Evolutionary conservation across 1,284 basidiomycete species (phyloP).

Genomic region (Trichosporon faecale): DNA sequence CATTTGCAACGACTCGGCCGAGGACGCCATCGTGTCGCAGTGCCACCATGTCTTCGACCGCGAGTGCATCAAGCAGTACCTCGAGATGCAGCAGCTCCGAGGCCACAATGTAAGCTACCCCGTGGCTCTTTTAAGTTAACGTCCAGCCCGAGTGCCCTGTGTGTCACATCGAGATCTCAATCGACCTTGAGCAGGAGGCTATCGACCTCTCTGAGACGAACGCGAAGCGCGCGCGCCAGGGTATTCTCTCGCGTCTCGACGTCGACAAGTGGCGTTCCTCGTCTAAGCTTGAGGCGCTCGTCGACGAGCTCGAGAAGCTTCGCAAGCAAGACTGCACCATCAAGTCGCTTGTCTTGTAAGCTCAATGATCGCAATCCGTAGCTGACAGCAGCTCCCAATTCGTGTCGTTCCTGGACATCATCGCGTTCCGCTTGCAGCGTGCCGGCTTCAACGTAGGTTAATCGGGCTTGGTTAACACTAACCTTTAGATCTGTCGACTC

Average conservation of each 20-base stretch:
- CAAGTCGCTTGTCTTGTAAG: constrained; percentile 82
- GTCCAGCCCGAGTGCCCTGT: constrained; percentile 85
- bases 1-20: constrained; percentile 91
- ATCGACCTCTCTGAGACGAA: constrained; percentile 68
- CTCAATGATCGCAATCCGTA: not conserved
- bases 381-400: constrained; percentile 39
- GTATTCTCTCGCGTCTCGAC: constrained; percentile 87
- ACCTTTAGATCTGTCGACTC: constrained; percentile 74
- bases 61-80: constrained; percentile 92
- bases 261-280: constrained; percentile 88
- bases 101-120: constrained; percentile 57
- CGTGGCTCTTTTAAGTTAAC: not conserved
- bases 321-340: constrained; percentile 82
- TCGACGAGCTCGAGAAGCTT: constrained; percentile 87
- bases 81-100: constrained; percentile 61
- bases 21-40: constrained; percentile 91
- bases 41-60: constrained; percentile 72
- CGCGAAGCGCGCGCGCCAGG: constrained; percentile 68
- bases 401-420: constrained; percentile 62
- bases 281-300: constrained; percentile 93
- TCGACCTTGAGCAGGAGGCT: constrained; percentile 90
- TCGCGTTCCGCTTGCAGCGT: constrained; percentile 86
- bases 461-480: constrained; percentile 9
- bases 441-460: constrained; percentile 76
- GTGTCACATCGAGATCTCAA: constrained; percentile 87